Conservation (phyloP, 2,329 filamentous ascomycete genomes). For the Chaetomiaceae sp. region DNA sequence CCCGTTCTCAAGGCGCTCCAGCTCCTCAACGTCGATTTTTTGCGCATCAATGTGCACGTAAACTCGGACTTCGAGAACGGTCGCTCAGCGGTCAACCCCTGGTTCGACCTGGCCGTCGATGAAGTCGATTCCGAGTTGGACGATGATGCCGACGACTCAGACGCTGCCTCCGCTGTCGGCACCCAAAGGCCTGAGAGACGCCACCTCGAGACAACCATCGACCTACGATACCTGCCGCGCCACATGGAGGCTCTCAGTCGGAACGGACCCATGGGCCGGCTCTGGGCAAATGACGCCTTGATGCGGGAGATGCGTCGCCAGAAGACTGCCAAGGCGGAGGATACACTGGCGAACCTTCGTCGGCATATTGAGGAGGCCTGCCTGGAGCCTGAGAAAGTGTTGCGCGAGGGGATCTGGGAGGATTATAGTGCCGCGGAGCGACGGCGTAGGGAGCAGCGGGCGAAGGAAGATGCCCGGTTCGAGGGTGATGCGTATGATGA, state of each 20-base stretch:
- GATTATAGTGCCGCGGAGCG: slow-evolving; percentile 19
- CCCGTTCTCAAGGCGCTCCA: slow-evolving; percentile 17
- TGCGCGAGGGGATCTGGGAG: slow-evolving; percentile 25
- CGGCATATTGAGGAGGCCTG: slow-evolving; percentile 27
- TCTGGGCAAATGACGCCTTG: slow-evolving; percentile 20
- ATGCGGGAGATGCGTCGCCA: slow-evolving; percentile 19
- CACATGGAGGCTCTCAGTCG: neutral
- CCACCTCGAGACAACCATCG: slow-evolving; percentile 25
- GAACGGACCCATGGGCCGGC: neutral
- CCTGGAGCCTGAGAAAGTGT: slow-evolving; percentile 17
- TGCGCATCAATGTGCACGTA: slow-evolving; percentile 24
- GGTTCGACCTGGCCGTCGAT: neutral
- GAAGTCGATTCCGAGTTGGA: neutral
- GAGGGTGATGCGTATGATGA: slow-evolving; percentile 16
- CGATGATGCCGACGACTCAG: neutral
- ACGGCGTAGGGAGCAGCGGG: slow-evolving; percentile 12
- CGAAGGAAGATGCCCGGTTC: slow-evolving; percentile 13
- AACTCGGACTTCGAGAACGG: slow-evolving; percentile 7
- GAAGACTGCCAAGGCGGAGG: slow-evolving; percentile 12
- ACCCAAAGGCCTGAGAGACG: neutral
- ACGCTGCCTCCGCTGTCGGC: neutral
- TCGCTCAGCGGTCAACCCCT: neutral
- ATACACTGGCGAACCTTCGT: slow-evolving; percentile 18
- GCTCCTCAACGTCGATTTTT: slow-evolving; percentile 19
- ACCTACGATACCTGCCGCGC: slow-evolving; percentile 21